Evolutionary conservation across 805 yeast genomes (phyloP).

Genomic region (Tetrapisispora iriomotensis): DNA sequence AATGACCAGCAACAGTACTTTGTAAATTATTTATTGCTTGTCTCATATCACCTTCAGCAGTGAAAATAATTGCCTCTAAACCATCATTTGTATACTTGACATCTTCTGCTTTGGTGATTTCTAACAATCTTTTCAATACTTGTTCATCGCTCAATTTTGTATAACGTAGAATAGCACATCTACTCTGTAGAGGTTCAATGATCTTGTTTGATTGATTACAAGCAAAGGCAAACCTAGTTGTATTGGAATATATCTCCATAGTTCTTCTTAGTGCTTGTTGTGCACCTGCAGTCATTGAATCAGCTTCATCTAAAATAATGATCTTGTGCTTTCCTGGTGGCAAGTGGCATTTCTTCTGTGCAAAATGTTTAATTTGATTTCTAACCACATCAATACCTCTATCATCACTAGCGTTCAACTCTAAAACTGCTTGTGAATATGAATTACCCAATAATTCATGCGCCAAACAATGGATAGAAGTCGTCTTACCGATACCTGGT

Average conservation of each 20-base stretch:
- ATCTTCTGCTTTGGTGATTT: slow-evolving; percentile 57
- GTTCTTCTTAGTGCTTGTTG: slow-evolving; percentile 91
- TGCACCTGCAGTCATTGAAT: slow-evolving; percentile 94
- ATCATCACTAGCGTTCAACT: slow-evolving; percentile 92
- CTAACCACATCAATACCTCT: slow-evolving; percentile 96
- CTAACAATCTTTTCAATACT: slow-evolving; percentile 64
- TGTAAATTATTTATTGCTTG: slow-evolving; percentile 94
- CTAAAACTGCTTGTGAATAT: slow-evolving; percentile 75
- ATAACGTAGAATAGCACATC: slow-evolving; percentile 90
- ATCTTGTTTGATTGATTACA: slow-evolving; percentile 92
- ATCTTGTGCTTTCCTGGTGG: slow-evolving; percentile 90
- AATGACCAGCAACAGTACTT: slow-evolving; percentile 89
- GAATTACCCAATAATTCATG: slow-evolving; percentile 66
- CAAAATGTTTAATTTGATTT: slow-evolving; percentile 88
- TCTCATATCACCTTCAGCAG: slow-evolving; percentile 98
- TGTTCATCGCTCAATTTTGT: slow-evolving; percentile 76
- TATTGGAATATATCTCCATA: slow-evolving; percentile 90
- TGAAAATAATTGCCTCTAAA: slow-evolving; percentile 79
- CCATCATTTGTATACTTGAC: slow-evolving; percentile 84
- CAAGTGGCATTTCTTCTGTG: slow-evolving; percentile 81
- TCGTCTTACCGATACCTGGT: slow-evolving; percentile 97
- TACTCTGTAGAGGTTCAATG: slow-evolving; percentile 90
- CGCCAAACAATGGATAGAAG: slow-evolving; percentile 86
- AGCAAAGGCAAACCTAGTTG: slow-evolving; percentile 97
- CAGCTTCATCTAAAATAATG: slow-evolving; percentile 90